phyloP scores from a whole-genome alignment of 1,284 basidiomycete genomes.

The Coniferiporia weirii region DNA sequence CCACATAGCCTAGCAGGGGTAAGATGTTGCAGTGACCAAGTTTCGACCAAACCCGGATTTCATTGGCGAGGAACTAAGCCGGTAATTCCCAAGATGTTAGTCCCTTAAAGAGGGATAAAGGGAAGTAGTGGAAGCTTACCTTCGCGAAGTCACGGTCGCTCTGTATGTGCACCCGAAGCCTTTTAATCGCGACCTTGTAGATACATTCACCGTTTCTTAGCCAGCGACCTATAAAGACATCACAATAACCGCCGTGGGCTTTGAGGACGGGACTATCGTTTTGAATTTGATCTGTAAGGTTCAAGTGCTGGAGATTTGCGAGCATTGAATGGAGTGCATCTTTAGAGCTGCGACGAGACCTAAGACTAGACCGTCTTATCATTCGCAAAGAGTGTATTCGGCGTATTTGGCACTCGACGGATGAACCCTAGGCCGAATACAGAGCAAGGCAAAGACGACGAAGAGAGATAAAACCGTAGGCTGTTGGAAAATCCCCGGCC shows the following conservation, averaged over 20 bases:
- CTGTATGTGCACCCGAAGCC: background rate
- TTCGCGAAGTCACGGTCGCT: background rate
- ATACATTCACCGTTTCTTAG: background rate
- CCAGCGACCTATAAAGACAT: constrained; percentile 14
- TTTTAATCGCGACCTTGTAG: background rate
- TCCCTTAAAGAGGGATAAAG: background rate
- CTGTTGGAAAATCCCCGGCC: too few species aligned
- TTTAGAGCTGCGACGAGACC: background rate
- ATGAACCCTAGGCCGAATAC: too few species aligned
- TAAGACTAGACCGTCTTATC: background rate
- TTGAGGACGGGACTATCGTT: constrained; percentile 3
- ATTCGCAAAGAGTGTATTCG: background rate
- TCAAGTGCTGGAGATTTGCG: constrained; percentile 4
- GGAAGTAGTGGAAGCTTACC: background rate
- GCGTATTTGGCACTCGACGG: too few species aligned
- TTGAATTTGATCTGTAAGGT: constrained; percentile 4
- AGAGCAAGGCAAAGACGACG: too few species aligned
- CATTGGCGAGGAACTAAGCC: constrained; percentile 6
- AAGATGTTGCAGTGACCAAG: constrained; percentile 7
- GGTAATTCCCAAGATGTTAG: background rate
- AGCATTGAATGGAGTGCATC: constrained; percentile 5
- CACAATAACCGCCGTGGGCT: constrained; percentile 14
- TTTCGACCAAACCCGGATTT: constrained; percentile 13
- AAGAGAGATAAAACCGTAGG: too few species aligned
- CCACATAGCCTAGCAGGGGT: background rate